Conservation (phyloP, 768 basidiomycete species). For the Tephrocybe sp. region DNA sequence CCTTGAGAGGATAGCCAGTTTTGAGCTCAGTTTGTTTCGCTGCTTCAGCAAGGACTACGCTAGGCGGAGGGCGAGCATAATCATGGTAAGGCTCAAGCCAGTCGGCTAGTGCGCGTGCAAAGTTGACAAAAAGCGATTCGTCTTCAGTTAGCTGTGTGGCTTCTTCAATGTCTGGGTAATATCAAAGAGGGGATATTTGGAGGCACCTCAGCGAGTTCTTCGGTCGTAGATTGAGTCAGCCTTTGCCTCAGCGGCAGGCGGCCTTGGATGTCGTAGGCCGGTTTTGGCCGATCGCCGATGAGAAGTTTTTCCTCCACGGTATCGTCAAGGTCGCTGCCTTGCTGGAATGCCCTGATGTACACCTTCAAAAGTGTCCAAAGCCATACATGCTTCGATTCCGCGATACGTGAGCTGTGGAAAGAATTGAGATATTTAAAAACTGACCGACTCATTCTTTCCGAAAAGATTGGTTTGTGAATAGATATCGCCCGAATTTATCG, state of each 20-base stretch:
- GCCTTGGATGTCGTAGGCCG: constrained; percentile 47
- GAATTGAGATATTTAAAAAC: background rate
- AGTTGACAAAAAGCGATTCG: constrained; percentile 59
- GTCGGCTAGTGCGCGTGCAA: constrained; percentile 58
- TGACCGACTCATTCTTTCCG: constrained; percentile 57
- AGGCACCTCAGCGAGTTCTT: constrained; percentile 56
- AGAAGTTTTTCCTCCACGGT: constrained; percentile 79
- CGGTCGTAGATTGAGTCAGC: constrained; percentile 45
- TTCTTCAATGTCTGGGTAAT: background rate
- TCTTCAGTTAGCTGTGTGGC: constrained; percentile 60
- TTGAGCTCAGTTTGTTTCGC: constrained; percentile 71
- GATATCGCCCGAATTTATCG: constrained; percentile 47
- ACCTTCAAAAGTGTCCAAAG: constrained; percentile 68
- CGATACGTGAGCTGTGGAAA: background rate
- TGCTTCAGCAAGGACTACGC: constrained; percentile 72
- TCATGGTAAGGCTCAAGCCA: constrained; percentile 83
- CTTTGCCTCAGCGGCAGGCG: constrained; percentile 59
- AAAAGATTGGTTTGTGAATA: constrained; percentile 72
- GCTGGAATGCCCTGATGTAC: constrained; percentile 77
- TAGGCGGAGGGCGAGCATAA: constrained; percentile 67
- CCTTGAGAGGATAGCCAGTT: constrained; percentile 66
- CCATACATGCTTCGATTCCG: constrained; percentile 62
- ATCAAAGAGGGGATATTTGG: background rate
- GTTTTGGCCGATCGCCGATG: constrained; percentile 78
- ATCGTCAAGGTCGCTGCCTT: constrained; percentile 79